These are phyloP conservation scores for Sicyos baderoa DNA, from an alignment of 306 rosid genomes.

Conservation along the genomic window DNA sequence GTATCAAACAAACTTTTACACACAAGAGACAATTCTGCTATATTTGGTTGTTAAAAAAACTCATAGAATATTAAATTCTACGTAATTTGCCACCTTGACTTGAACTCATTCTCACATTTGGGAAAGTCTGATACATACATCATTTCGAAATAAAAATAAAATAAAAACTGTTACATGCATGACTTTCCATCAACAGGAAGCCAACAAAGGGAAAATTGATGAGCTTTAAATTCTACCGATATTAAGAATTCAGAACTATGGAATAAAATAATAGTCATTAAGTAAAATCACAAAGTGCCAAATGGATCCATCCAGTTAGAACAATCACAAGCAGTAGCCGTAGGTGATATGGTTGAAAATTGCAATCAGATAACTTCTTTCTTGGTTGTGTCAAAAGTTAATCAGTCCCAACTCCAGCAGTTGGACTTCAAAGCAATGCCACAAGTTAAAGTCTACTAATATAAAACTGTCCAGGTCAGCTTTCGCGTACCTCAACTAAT, in stretches of 20 bases:
- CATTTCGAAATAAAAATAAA: too few species aligned
- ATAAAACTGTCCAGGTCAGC: too few species aligned
- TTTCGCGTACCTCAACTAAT: too few species aligned
- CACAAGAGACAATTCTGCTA: neutral
- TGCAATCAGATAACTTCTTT: neutral
- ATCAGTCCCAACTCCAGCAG: neutral
- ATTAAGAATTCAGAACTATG: neutral
- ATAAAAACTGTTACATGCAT: too few species aligned
- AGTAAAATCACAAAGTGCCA: neutral
- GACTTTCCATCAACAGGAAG: neutral
- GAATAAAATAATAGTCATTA: neutral
- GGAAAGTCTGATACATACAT: neutral
- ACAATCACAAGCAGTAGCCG: neutral
- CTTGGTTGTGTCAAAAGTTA: neutral
- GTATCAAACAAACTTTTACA: neutral
- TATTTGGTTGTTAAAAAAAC: too few species aligned
- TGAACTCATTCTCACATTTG: neutral
- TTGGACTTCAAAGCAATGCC: neutral
- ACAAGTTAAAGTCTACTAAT: neutral
- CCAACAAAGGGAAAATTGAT: neutral
- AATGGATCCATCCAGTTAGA: neutral
- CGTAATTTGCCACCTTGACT: too few species aligned
- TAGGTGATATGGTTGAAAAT: neutral
- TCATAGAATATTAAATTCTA: too few species aligned
- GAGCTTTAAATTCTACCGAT: neutral